Evolutionary conservation across 495 filamentous ascomycete genomes (phyloP), one percentile per base, ranked within the genome.

Genomic region (Tuber indicum): DNA sequence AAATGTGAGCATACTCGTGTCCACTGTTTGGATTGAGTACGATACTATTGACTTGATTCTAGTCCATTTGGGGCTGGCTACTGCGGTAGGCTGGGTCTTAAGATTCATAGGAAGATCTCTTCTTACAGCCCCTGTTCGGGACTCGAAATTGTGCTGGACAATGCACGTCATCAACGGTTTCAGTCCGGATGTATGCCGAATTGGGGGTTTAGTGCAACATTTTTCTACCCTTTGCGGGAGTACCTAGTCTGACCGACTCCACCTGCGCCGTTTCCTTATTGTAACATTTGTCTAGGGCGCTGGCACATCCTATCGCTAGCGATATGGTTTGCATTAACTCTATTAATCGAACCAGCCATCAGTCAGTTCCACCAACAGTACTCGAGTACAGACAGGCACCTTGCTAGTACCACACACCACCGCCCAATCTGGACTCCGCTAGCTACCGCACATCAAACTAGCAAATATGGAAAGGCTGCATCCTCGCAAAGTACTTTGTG

Each of bases 331-430:
- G 26, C 26, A 66, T 66, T 2, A 66, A 66, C 58, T 66, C 58
- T 66, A 66, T 66, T 66, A 19, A 66, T 66, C 58, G 58, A 66
- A 66, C 58, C 58, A 66, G 14, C 58, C 58, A 66, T 36, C 58
- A 19, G 26, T n/a, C 26, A 26, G 58, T 6, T 17, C 58, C 10
- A 66, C 26, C 3, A 36, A 3, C 58, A 66, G 58, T 14, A 14
- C 47, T 32, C 32, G 32, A 32, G 32, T 32, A 32, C 32, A 4
- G 3, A 32, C 32, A 4, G 3, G 49, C n/a, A 52, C 52, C 47
- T 4, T 52, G n/a, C 23, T 0, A 58, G 47, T 58, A 26, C 52
- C 9, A n/a, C 7, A 14, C 52, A 58, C 58, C 26, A 32, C 58
- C 58, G 14, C 58, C 4, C 58, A 66, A 66, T 32, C 58, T 26